Evolutionary conservation across 2,329 filamentous ascomycete species (phyloP), one percentile per base, ranked within the genome.

Genomic region (Trichoderma sp.): DNA sequence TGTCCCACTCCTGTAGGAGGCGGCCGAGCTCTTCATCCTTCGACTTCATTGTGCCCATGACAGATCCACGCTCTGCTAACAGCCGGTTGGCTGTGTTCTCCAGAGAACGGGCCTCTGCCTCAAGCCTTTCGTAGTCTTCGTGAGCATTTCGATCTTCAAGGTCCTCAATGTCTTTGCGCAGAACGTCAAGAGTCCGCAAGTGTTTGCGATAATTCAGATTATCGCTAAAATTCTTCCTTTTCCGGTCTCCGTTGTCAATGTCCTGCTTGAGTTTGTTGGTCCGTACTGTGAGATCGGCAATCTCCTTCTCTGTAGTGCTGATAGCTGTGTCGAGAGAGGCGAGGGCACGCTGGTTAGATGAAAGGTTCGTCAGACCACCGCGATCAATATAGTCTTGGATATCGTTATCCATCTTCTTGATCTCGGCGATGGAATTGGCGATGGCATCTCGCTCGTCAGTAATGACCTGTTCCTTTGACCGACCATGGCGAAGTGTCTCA

Each of bases 131-230:
- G 73, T 93, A 92, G 79, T 98, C 94, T 54, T 91, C 91, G 71
- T 92, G 90, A 1, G 93, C 94, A 76, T 96, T 92, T 71, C 93
- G 90, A 13, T 86, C 85, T 78, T 94, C 89, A 6, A 99, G 85
- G 69, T 92, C 87, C 51, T 82, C 79, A 71, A 99, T 94, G 70
- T 96, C 91, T 21, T 79, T 78, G 66, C 87, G 82, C 7, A 97
- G 85, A 4, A 82, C 83, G 52, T 92, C 85, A 2, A 97, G 84
- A 46, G 90, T 85, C 66, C 89, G 86, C 68, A 89, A 84, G 70
- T 92, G 90, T 76, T 91, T 90, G 69, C 96, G 91, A 77, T 94
- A 97, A 71, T 90, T 90, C 63, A 98, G 82, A 75, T 99, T 99
- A 77, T 98, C 94, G 26, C 85, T 85, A 73, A 99, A 97, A 72